Evolutionary conservation across 2,329 filamentous ascomycete species (phyloP).

Genomic region (Calonectria hongkongensis): DNA sequence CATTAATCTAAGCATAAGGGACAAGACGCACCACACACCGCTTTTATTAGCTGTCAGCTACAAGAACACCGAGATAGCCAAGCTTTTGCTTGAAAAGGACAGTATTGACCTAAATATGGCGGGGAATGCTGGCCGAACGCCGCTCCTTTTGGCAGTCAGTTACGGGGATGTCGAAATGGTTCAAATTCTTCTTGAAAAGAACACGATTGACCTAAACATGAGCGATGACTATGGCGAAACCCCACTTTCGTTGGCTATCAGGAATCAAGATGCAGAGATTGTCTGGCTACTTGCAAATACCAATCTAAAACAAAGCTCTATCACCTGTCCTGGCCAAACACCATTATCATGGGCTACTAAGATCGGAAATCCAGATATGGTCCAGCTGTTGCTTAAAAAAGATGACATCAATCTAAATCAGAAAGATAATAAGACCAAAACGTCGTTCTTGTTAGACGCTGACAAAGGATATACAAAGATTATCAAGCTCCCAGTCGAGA

Average conservation of each 20-base stretch:
- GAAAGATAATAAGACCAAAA: neutral
- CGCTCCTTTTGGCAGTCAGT: too few relatives aligned
- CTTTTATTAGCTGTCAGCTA: too few relatives aligned
- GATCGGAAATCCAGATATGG: neutral
- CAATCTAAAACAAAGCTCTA: neutral
- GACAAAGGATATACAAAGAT: neutral
- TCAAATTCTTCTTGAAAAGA: neutral
- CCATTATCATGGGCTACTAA: neutral
- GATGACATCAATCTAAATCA: neutral
- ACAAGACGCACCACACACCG: too few relatives aligned
- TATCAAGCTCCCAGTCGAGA: neutral
- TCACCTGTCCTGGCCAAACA: neutral
- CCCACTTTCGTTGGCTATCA: neutral
- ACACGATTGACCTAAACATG: neutral
- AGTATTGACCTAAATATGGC: too few relatives aligned
- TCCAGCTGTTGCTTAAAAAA: neutral
- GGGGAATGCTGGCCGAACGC: too few relatives aligned
- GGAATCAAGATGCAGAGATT: neutral
- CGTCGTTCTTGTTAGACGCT: neutral
- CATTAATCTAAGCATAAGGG: too few relatives aligned
- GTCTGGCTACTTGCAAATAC: neutral
- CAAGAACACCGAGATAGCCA: too few relatives aligned
- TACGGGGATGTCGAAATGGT: neutral
- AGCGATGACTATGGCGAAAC: neutral
- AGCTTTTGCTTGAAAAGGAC: too few relatives aligned